phyloP scores from a whole-genome alignment of 768 basidiomycete genomes.

The Tubosaeta sp. region DNA sequence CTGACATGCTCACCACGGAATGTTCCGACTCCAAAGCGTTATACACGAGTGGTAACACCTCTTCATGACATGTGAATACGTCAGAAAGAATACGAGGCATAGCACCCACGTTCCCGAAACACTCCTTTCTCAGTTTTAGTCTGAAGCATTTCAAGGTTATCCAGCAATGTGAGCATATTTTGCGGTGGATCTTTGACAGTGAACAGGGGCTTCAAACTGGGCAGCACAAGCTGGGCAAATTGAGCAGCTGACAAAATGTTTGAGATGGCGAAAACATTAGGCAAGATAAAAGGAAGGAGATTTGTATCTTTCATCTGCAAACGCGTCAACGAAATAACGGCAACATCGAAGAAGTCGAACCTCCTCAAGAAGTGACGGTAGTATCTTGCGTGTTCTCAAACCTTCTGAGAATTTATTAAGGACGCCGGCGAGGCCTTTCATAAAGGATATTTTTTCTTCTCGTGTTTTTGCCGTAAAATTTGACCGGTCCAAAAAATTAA shows the following conservation, averaged over 20 bases:
- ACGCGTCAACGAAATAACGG: constrained; percentile 7
- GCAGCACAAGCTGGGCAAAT: constrained; percentile 78
- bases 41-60: constrained; percentile 94
- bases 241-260: constrained; percentile 70
- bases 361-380: constrained; percentile 92
- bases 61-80: constrained; percentile 38
- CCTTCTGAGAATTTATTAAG: constrained; percentile 85
- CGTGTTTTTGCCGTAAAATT: constrained; percentile 91
- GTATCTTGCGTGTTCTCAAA: constrained; percentile 78
- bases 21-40: constrained; percentile 97
- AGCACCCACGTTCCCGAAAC: constrained; percentile 80
- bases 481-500: constrained; percentile 93
- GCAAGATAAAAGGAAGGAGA: constrained; percentile 90
- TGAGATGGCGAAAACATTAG: constrained; percentile 91
- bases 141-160: constrained; percentile 83
- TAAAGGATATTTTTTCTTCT: constrained; percentile 95
- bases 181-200: constrained; percentile 92
- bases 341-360: constrained; percentile 37
- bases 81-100: neutral
- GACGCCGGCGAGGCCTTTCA: constrained; percentile 83
- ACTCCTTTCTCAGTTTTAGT: constrained; percentile 82
- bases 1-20: constrained; percentile 49
- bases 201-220: constrained; percentile 87
- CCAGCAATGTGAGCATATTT: constrained; percentile 91
- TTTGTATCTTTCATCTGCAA: constrained; percentile 88